Evolutionary conservation across 202 grass and related monocot genomes (phyloP).

Genomic region (Brachypodium distachyon): DNA sequence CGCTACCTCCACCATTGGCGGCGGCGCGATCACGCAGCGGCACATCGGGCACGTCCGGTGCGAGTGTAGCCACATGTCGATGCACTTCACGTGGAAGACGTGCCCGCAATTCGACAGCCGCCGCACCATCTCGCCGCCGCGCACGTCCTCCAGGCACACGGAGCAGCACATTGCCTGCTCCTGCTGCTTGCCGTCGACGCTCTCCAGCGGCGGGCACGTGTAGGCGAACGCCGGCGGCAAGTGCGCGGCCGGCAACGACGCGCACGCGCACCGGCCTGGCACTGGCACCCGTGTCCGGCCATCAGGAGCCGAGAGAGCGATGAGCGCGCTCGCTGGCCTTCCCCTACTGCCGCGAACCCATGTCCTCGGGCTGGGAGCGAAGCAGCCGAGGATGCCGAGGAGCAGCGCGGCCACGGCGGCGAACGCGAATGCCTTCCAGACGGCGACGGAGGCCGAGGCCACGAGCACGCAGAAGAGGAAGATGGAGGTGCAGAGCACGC

Average conservation of each 20-base stretch:
- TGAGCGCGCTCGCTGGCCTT: not conserved
- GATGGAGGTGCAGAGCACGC: not conserved
- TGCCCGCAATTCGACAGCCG: slow-evolving; percentile 10
- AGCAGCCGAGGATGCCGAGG: not conserved
- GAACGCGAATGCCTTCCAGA: not conserved
- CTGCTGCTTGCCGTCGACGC: not conserved
- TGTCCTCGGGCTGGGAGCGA: not conserved
- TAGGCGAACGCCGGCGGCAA: too few relatives aligned
- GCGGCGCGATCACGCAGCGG: not conserved
- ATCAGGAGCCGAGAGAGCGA: not conserved
- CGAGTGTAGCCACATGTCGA: slow-evolving; percentile 21
- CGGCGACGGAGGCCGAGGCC: not conserved
- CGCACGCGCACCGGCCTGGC: not conserved
- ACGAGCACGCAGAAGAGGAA: slow-evolving; percentile 16
- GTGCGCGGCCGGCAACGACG: too few relatives aligned
- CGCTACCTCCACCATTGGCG: not conserved
- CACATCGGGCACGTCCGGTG: slow-evolving; percentile 19
- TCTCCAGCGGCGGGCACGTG: not conserved
- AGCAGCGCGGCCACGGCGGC: not conserved
- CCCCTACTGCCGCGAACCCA: not conserved
- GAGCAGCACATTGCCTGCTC: too few relatives aligned
- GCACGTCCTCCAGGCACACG: slow-evolving; percentile 5
- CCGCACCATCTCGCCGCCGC: slow-evolving; percentile 24
- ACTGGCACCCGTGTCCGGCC: not conserved
- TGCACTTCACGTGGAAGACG: slow-evolving; percentile 17